Conservation (phyloP, 805 yeast genomes). For the Komagataella populi region DNA sequence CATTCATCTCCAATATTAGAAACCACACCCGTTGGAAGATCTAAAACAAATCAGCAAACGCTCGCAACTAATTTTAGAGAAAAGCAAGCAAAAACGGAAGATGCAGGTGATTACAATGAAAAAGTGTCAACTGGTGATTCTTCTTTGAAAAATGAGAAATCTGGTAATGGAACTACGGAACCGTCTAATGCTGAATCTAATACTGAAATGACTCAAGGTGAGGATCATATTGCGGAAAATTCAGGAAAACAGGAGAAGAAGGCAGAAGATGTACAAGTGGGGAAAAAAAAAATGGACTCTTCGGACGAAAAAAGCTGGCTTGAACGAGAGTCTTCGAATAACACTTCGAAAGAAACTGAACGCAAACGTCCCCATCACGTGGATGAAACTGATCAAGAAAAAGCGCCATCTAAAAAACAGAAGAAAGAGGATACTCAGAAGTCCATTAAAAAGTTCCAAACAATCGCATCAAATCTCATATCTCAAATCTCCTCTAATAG, state of each 20-base stretch:
- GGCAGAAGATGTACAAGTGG: constrained; percentile 5
- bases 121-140: background rate
- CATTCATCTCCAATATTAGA: constrained; percentile 10
- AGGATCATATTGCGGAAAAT: background rate
- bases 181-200: background rate
- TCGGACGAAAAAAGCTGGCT: background rate
- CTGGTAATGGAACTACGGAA: background rate
- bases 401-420: background rate
- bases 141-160: background rate
- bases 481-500: constrained; percentile 56
- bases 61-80: background rate
- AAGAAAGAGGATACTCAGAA: background rate
- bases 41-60: constrained; percentile 3
- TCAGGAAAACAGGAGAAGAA: background rate
- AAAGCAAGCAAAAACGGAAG: constrained; percentile 1
- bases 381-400: constrained; percentile 1
- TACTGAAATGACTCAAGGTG: background rate
- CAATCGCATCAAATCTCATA: constrained; percentile 46
- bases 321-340: background rate
- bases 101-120: background rate
- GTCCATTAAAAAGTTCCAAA: constrained; percentile 41
- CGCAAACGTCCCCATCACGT: constrained; percentile 6
- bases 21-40: constrained; percentile 6
- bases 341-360: background rate
- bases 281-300: background rate